phyloP scores from a whole-genome alignment of 768 basidiomycete species.

The Cystobasidium tubakii region DNA sequence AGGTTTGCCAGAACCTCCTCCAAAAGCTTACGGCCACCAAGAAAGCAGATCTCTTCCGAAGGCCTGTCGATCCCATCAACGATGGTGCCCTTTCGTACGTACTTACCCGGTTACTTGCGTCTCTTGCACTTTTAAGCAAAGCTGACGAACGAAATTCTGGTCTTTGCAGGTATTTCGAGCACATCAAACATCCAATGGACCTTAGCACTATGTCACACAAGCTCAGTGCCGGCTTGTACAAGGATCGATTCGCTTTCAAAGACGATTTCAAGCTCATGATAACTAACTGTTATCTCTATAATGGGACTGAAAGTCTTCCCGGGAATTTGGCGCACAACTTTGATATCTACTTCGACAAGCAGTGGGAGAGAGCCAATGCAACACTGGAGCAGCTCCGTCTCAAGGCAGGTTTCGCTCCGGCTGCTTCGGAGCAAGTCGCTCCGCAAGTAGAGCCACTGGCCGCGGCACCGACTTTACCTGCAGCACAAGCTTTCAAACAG shows the following conservation, averaged over 20 bases:
- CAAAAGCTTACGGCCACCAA: slow-evolving; percentile 65
- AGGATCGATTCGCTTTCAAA: slow-evolving; percentile 73
- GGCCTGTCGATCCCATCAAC: slow-evolving; percentile 59
- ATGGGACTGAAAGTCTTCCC: slow-evolving; percentile 63
- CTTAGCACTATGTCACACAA: slow-evolving; percentile 80
- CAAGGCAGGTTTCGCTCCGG: slow-evolving; percentile 10
- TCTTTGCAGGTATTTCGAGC: slow-evolving; percentile 60
- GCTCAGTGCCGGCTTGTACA: slow-evolving; percentile 76
- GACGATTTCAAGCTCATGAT: slow-evolving; percentile 84
- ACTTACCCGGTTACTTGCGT: not conserved
- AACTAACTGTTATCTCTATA: slow-evolving; percentile 78
- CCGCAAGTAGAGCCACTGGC: not conserved
- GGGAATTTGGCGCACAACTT: slow-evolving; percentile 69
- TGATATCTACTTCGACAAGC: slow-evolving; percentile 76
- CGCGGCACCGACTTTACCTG: slow-evolving; percentile 41
- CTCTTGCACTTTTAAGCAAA: not conserved
- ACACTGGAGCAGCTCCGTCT: slow-evolving; percentile 55
- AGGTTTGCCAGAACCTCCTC: slow-evolving; percentile 49
- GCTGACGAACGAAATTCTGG: not conserved
- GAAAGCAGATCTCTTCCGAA: slow-evolving; percentile 66
- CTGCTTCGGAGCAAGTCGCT: not conserved
- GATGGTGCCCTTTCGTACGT: not conserved
- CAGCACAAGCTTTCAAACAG: slow-evolving; percentile 43
- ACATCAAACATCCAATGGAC: slow-evolving; percentile 92
- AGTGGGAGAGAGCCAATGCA: slow-evolving; percentile 81